phyloP scores from a whole-genome alignment of 257 asterid genomes.

The Salvia splendens region DNA sequence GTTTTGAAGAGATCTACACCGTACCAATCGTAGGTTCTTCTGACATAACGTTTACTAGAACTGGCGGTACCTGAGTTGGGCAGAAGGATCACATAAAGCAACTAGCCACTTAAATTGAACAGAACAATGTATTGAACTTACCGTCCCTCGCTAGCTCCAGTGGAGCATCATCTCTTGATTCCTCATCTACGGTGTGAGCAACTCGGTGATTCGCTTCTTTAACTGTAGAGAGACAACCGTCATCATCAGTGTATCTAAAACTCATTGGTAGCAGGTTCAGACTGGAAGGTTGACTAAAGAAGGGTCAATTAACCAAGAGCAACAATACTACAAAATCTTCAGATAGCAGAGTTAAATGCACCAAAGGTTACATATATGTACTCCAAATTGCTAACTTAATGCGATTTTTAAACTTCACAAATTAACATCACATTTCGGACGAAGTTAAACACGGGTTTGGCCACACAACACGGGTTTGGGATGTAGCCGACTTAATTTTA shows the following conservation, averaged over 20 bases:
- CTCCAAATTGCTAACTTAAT: no score
- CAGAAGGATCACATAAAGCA: not conserved
- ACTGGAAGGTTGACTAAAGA: not conserved
- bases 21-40: conserved; percentile 2
- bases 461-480: no score
- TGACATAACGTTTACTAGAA: not conserved
- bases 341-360: not conserved
- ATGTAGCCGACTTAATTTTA: no score
- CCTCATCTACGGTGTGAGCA: not conserved
- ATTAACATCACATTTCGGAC: no score
- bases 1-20: conserved; percentile 29
- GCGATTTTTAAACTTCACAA: no score
- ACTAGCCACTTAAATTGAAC: not conserved
- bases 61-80: not conserved
- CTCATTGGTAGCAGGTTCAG: not conserved
- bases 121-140: not conserved
- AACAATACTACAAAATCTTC: not conserved
- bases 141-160: not conserved
- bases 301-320: not conserved
- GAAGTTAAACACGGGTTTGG: no score
- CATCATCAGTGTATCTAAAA: not conserved
- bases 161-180: not conserved
- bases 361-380: no score
- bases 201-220: not conserved
- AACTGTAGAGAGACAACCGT: not conserved